phyloP scores from a whole-genome alignment of 2,329 filamentous ascomycete species.

The Aspergillus aculeatus region DNA sequence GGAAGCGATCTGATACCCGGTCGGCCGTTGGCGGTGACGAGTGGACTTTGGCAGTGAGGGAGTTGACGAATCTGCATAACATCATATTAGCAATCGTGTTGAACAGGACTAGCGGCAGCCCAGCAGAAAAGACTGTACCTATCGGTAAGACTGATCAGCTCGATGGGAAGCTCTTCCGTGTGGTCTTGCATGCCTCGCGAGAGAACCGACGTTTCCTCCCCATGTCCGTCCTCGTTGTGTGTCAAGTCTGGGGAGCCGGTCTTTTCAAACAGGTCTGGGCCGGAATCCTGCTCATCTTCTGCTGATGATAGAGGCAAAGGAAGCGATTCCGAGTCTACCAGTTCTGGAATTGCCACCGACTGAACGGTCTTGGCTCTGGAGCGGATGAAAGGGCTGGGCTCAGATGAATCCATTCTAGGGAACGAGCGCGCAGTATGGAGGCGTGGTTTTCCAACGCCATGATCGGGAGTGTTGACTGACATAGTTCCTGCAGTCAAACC shows the following conservation, averaged over 20 bases:
- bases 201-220: slow-evolving; percentile 35
- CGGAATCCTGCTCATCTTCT: slow-evolving; percentile 25
- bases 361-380: slow-evolving; percentile 29
- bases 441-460: slow-evolving; percentile 25
- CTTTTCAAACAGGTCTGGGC: slow-evolving; percentile 48
- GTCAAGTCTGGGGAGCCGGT: slow-evolving; percentile 33
- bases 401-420: slow-evolving; percentile 33
- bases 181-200: slow-evolving; percentile 57
- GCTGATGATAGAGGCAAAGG: slow-evolving; percentile 21
- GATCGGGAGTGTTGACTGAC: slow-evolving; percentile 26
- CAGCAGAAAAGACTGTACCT: slow-evolving; percentile 54
- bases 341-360: slow-evolving; percentile 23
- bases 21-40: slow-evolving; percentile 80
- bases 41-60: slow-evolving; percentile 81
- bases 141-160: slow-evolving; percentile 85
- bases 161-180: slow-evolving; percentile 88
- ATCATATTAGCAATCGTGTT: slow-evolving; percentile 7
- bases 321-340: slow-evolving; percentile 25
- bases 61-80: slow-evolving; percentile 75
- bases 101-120: background rate
- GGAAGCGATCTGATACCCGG: slow-evolving; percentile 79
- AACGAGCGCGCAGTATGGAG: slow-evolving; percentile 32
- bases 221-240: slow-evolving; percentile 30
- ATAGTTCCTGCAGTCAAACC: slow-evolving; percentile 10
- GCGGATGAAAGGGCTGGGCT: slow-evolving; percentile 23